These are phyloP conservation scores for Phytopythium ostracodes DNA, from an alignment of 352 stramenopile genomes.

Conservation along the genomic window DNA sequence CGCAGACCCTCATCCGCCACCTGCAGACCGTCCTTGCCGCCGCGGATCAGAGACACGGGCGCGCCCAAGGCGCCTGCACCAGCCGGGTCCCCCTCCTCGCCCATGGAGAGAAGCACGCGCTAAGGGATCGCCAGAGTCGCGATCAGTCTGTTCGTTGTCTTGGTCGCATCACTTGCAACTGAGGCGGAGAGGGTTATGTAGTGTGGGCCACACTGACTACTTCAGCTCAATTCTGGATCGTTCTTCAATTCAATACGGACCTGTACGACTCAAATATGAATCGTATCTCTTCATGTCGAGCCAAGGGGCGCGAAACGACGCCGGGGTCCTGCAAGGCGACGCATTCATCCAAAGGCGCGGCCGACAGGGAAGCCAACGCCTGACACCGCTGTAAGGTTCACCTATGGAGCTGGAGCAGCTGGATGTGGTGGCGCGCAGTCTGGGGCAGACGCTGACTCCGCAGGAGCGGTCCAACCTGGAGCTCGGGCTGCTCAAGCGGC, in stretches of 20 bases:
- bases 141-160: background rate
- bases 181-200: background rate
- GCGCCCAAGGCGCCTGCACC: conserved; percentile 9
- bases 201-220: background rate
- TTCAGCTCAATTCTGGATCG: background rate
- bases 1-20: conserved; percentile 48
- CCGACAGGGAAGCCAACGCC: background rate
- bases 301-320: conserved; percentile 2
- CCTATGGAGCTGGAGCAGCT: conserved; percentile 80
- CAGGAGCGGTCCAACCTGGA: conserved; percentile 79
- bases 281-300: background rate
- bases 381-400: too few relatives aligned
- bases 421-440: conserved; percentile 62
- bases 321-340: background rate
- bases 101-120: background rate
- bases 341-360: too few relatives aligned
- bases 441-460: conserved; percentile 62
- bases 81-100: conserved; percentile 6
- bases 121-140: background rate
- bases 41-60: conserved; percentile 62
- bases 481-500: conserved; percentile 64
- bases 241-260: background rate
- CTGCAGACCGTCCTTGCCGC: conserved; percentile 40
- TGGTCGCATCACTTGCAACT: background rate
- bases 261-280: background rate